Base-by-base conservation (phyloP, 805 yeast genomes). In the Pichia occidentalis region DNA sequence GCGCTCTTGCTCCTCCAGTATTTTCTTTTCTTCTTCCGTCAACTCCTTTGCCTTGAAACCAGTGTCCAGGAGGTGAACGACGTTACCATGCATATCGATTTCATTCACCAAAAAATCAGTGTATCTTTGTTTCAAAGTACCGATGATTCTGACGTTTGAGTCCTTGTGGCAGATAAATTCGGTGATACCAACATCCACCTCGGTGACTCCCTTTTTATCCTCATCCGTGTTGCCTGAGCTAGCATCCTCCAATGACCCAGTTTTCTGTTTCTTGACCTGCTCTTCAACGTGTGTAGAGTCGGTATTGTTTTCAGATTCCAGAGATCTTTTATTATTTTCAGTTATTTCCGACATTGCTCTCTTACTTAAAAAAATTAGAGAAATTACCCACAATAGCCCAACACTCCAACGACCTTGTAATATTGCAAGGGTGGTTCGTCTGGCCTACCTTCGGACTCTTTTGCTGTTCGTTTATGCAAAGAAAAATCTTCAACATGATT, bases 21-120 rank as follows among this genome's bases (percentile, higher is more conserved):
- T 66, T 5, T 24, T 24, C 31, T 50, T 46, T 56, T 63, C 45
- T 47, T 58, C 46, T 50, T 61, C 42, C 60, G 61, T 62, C 49
- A 64, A 74, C 46, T 59, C 54, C 50, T 67, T 68, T 50, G 68
- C 65, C 50, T 65, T 66, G 30, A 81, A 64, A 4, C 97, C 96
- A 37, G 76, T 73, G 52, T 88, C 95, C 8, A 63, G 56, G 44
- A 92, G 66, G 56, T 80, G 88, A 10, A 88, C 72, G 2, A 87
- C 95, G 2, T 73, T 61, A 1, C 85, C 94, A 17, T 73, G 62
- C 22, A 61, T 49, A 43, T 70, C 81, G 40, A 92, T 81, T 59
- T 92, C 99, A 59, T 87, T 85, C 31, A 92, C 99, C 54, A 85
- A 70, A 57, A 92, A 92, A 57, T 92, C 99, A 10, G 95, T 80